Base-by-base conservation (phyloP, 371 early-diverging fungal species). In the Rhizopus stolonifer region DNA sequence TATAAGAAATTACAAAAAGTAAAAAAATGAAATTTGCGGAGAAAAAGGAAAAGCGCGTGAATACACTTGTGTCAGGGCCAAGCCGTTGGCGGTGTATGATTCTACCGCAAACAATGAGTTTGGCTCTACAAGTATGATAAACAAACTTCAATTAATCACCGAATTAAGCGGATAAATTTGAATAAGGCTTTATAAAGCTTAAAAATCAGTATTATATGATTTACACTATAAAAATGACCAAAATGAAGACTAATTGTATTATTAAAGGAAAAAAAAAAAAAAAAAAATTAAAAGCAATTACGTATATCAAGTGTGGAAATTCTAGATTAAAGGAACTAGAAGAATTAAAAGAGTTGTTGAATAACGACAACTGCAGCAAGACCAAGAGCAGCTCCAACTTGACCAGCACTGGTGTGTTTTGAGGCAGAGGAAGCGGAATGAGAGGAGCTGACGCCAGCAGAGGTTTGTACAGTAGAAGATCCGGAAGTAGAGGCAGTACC, bases 301-400 rank as follows among this genome's bases (percentile, higher is more conserved):
- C 50, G 46, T 33, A 47, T 47, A 55, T 38, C 43, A 38, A 33
- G 23, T 29, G 15, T 46, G 18, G n/a, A n/a, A n/a, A 31, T 46
- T 29, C 24, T 25, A 26, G 33, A 36, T 46, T 9, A 29, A n/a
- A n/a, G 13, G n/a, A 34, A 19, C 15, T 33, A 22, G 4, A 29
- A 4, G 5, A 45, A 29, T 62, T 57, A 62, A 19, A 62, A 57
- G 34, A 62, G 54, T 15, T 49, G 50, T 15, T 62, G 54, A 46
- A 57, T 49, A 13, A 39, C 63, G 25, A 46, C 42, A 54, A 46
- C 45, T 44, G 54, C 58, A 42, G 49, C 50, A 24, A 62, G 15
- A 49, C 63, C 54, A 11, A 57, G n/a, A 15, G 36, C 54, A 40
- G 38, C 43, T 22, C 49, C 38, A 33, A 53, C 31, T 49, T 53